Evolutionary conservation across 768 basidiomycete genomes (phyloP).

Genomic region (Boletus vermiculosoides): DNA sequence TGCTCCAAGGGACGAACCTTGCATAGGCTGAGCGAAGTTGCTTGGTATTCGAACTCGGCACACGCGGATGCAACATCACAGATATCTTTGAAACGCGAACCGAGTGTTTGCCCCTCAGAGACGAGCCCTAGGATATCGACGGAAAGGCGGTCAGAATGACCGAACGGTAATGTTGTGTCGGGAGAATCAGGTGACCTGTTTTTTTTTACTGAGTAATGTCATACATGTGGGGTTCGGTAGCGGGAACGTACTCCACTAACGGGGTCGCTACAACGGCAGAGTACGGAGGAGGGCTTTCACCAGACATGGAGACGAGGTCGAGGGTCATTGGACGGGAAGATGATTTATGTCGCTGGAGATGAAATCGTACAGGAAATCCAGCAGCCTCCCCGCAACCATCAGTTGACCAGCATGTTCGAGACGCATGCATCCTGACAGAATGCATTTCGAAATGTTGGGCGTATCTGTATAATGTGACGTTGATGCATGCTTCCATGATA

Average conservation of each 20-base stretch:
- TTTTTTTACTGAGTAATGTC: not conserved
- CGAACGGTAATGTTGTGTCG: slow-evolving; percentile 7
- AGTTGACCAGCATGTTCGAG: slow-evolving; percentile 1
- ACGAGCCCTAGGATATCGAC: slow-evolving; percentile 9
- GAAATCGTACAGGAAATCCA: not conserved
- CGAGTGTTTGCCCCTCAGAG: slow-evolving; percentile 12
- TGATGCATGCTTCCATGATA: not conserved
- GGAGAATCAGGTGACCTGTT: not conserved
- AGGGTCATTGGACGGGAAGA: not conserved
- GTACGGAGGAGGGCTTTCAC: slow-evolving; percentile 20
- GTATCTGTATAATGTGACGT: slow-evolving; percentile 7
- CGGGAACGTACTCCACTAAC: slow-evolving; percentile 1
- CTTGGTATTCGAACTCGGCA: slow-evolving; percentile 10
- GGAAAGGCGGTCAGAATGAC: slow-evolving; percentile 5
- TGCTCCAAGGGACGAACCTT: slow-evolving; percentile 3
- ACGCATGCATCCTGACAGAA: not conserved
- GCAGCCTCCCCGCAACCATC: slow-evolving; percentile 3
- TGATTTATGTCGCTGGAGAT: not conserved
- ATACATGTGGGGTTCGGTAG: not conserved
- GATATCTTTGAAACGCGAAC: slow-evolving; percentile 14
- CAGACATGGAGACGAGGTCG: slow-evolving; percentile 3
- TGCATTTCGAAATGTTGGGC: not conserved
- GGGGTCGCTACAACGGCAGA: slow-evolving; percentile 4
- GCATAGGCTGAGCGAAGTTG: slow-evolving; percentile 3
- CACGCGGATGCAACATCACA: slow-evolving; percentile 4